Evolutionary conservation across 495 filamentous ascomycete genomes (phyloP).

Genomic region (Thermochaetoides thermophila): DNA sequence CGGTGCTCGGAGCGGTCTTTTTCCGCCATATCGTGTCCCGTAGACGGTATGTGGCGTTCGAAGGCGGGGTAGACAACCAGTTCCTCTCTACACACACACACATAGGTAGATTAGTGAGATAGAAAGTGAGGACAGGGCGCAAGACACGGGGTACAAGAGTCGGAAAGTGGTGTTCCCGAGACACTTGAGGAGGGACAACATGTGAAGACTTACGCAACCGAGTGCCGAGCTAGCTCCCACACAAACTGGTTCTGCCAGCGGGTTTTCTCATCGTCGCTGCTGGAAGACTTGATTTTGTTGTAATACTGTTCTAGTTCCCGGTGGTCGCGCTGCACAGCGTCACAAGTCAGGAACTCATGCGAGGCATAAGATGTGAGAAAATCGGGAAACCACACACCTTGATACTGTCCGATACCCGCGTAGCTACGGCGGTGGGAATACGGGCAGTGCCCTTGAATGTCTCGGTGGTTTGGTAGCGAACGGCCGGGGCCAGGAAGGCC

Average conservation of each 20-base stretch:
- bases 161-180: no score
- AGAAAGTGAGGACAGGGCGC: no score
- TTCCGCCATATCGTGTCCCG: constrained; percentile 34
- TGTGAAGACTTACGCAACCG: no score
- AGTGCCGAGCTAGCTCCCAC: constrained; percentile 56
- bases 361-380: no score
- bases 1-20: constrained; percentile 47
- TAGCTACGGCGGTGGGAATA: constrained; percentile 2
- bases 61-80: constrained; percentile 54
- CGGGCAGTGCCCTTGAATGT: neutral
- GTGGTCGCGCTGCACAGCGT: no score
- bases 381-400: no score
- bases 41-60: constrained; percentile 41
- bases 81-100: no score
- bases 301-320: constrained; percentile 44
- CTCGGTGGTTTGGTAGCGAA: constrained; percentile 2
- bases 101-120: no score
- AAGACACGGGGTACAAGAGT: no score
- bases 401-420: constrained; percentile 36
- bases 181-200: no score
- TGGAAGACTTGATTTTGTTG: constrained; percentile 37
- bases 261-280: constrained; percentile 31
- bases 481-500: neutral
- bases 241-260: constrained; percentile 52
- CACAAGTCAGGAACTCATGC: no score